Evolutionary conservation across 2,329 filamentous ascomycete genomes (phyloP), one percentile per base, ranked within the genome.

Genomic region (Aspergillus quadrilineatus): DNA sequence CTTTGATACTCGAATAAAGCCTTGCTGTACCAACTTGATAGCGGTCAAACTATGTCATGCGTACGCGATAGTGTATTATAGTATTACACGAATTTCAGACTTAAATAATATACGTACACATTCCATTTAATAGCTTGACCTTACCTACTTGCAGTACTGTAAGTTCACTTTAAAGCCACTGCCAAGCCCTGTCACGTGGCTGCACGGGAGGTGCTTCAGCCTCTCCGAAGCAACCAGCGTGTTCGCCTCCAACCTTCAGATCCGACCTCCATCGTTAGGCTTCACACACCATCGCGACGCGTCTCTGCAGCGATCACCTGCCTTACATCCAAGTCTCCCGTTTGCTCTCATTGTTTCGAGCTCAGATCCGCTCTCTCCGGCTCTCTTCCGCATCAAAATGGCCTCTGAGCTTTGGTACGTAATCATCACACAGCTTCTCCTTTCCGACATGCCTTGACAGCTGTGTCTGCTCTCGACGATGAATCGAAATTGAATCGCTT

Each of bases 381-480:
- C 60, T 60, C 60, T 53, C 60, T 37, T 57, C 54, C 50, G 59
- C 49, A 54, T 63, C 81, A 88, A 79, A 72, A 93, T 94, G 89
- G 78, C 86, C 75, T 81, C 88, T 71, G 89, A 92, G 82, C 84
- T 88, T 76, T 94, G 90, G 90, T 94, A 84, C 80, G 88, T 85
- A 73, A 73, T 73, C 73, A 67, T 67, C 58, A 67, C 58, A 58
- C 63, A 58, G 55, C 65, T 57, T 57, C 66, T 68, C 68, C 68
- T 67, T 66, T 69, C 65, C 60, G 59, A 59, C 60, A 46, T 60
- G 56, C 56, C 70, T 70, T 65, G 67, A 70, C 71, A 60, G 65
- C 71, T 68, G 67, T 68, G 43, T 48, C 54, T 50, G 49, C 50
- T 53, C 29, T 41, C 44, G 26, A 12, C 48, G 14, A 30, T 45